Percentiles rank a stretch among this genome's conserved stretches.
Conservation (phyloP, 2,329 filamentous ascomycete genomes). For the Colletotrichum sp. region DNA sequence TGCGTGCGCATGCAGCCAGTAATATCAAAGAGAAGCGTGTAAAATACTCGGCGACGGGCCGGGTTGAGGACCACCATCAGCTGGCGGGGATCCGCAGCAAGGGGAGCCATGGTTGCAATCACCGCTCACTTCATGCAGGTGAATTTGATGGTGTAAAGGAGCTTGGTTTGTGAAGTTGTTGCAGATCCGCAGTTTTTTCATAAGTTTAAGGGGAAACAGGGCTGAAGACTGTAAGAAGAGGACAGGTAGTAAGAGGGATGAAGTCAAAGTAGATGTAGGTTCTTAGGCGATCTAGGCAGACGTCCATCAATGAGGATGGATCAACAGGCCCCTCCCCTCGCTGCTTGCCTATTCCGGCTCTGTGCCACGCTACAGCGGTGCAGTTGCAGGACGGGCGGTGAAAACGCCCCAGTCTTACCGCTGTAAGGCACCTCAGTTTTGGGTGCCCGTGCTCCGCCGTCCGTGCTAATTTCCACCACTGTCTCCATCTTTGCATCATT, state of each 20-base stretch:
- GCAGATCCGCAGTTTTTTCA: neutral
- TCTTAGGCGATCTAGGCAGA: slow-evolving; percentile 5
- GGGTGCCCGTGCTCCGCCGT: neutral
- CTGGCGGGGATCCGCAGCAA: slow-evolving; percentile 58
- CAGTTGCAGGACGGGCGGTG: neutral
- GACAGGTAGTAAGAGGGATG: neutral
- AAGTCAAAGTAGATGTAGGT: neutral
- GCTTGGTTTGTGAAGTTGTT: neutral
- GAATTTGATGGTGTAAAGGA: neutral
- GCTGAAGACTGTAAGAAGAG: neutral
- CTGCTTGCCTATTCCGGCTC: neutral
- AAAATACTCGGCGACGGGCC: slow-evolving; percentile 54
- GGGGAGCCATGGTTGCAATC: slow-evolving; percentile 52
- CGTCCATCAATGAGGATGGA: neutral
- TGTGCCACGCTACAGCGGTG: neutral
- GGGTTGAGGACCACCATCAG: slow-evolving; percentile 59
- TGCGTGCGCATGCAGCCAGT: slow-evolving; percentile 58
- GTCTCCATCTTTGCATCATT: neutral
- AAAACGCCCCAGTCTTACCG: neutral
- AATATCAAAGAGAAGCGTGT: slow-evolving; percentile 55
- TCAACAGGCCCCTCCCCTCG: neutral
- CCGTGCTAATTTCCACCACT: neutral
- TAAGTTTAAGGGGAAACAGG: neutral
- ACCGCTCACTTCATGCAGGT: neutral
- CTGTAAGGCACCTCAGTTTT: neutral